phyloP scores from a whole-genome alignment of 2,329 filamentous ascomycete species.

The Pseudogymnoascus sp. region DNA sequence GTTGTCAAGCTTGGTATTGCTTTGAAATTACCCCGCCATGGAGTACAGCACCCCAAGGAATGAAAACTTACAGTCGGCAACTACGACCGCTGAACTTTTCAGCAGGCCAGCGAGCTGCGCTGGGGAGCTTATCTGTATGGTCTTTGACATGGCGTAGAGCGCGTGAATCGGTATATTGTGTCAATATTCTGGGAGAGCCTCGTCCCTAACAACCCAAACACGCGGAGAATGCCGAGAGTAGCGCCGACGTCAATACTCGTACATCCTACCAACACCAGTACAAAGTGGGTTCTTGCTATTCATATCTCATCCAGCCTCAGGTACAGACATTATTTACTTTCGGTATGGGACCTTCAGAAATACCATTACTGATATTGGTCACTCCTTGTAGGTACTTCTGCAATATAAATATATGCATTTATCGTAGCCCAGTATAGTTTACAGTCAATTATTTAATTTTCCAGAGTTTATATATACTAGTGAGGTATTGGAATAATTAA shows the following conservation, averaged over 20 bases:
- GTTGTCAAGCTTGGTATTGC: background rate
- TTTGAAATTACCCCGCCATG: constrained; percentile 15
- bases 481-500: background rate
- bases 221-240: background rate
- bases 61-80: constrained; percentile 70
- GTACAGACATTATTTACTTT: background rate
- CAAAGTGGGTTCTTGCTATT: background rate
- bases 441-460: background rate
- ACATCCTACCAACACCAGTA: background rate
- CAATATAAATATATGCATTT: background rate
- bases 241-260: background rate
- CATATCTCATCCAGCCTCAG: background rate
- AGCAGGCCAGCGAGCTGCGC: constrained; percentile 61
- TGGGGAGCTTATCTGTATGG: constrained; percentile 41
- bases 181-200: background rate
- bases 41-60: constrained; percentile 25
- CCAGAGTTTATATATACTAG: background rate
- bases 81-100: constrained; percentile 65
- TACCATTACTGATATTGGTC: background rate
- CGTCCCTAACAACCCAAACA: background rate
- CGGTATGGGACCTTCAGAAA: background rate
- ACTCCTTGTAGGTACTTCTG: background rate
- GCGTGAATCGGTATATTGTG: background rate
- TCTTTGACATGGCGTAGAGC: constrained; percentile 28
- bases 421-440: no score